Evolutionary conservation across 2,329 filamentous ascomycete species (phyloP), one percentile per base, ranked within the genome.

Genomic region (Lachnellula willkommii): DNA sequence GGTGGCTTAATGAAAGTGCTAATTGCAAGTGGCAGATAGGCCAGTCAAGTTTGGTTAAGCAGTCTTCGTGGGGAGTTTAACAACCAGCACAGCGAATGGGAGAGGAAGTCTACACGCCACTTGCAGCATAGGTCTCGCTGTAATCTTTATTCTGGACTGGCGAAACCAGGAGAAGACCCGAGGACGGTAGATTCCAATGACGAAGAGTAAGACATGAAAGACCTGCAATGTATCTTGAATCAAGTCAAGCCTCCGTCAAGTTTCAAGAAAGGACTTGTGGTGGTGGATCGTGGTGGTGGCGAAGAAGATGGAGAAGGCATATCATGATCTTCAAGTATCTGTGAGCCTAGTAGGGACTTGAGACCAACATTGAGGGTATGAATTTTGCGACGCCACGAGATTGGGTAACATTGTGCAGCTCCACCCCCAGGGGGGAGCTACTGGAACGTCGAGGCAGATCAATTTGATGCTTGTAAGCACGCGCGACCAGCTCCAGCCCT

Each of bases 301-400:
- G 48, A 59, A 45, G 53, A 61, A 56, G 53, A 54, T 53, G 50
- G 55, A 40, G 53, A 61, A 58, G 56, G 58, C 55, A 59, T 55
- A 58, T 65, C 60, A 57, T 56, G 60, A 63, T 62, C 59, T 61
- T 58, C 56, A 59, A 61, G 32, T 60, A 50, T 53, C 55, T 61
- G 22, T 22, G 45, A 62, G 55, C 17, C 20, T 42, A 42, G 28
- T 47, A 6, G 14, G 36, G 60, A 58, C 57, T 60, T 60, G 45
- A 59, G 54, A 53, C 61, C 62, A 64, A 59, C 60, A 59, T 53
- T 60, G 46, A 56, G 61, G 54, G 59, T 64, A 63, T 56, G 54
- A 60, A 60, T 63, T 58, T 47, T 63, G 64, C 61, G 60, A 67
- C 65, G 64, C 65, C 66, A 66, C 62, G 57, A 65, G 60, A 64